Evolutionary conservation across 179 eudicot species (phyloP).

Genomic region (Monotropa hypopitys): DNA sequence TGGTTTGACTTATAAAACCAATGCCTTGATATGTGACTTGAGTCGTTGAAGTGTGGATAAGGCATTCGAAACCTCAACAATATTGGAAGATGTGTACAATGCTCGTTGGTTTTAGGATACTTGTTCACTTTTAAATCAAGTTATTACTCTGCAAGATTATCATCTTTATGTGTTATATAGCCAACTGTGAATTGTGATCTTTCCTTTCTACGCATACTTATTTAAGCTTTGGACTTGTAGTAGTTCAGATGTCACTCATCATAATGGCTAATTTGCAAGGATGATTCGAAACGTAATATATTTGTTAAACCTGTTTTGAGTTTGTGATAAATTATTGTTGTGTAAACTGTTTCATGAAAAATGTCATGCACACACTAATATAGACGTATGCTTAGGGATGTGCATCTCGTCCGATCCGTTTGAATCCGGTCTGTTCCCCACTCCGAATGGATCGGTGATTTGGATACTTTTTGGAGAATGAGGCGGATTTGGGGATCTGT

Average conservation of each 20-base stretch:
- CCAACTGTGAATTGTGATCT: background rate
- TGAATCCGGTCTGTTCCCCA: too few species aligned
- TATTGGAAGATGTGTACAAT: background rate
- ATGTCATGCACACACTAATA: background rate
- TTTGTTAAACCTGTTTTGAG: background rate
- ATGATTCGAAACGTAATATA: background rate
- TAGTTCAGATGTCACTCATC: background rate
- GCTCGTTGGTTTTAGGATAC: background rate
- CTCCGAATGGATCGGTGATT: too few species aligned
- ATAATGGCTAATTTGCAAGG: too few species aligned
- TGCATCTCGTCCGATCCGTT: too few species aligned
- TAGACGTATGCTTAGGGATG: too few species aligned
- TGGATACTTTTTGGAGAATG: too few species aligned
- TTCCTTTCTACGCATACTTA: background rate
- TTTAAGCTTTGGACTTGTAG: background rate
- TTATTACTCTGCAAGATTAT: constrained; percentile 2
- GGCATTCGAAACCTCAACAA: background rate
- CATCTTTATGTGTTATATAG: background rate
- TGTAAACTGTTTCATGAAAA: background rate
- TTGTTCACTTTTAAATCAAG: background rate
- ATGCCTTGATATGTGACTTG: background rate
- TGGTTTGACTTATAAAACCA: background rate
- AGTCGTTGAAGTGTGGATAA: background rate
- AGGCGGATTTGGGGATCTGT: too few species aligned
- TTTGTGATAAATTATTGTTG: background rate